Percentiles rank a stretch among this genome's conserved stretches.
Evolutionary conservation across 1,284 basidiomycete species (phyloP).

Genomic region (Heterobasidion occidentale): DNA sequence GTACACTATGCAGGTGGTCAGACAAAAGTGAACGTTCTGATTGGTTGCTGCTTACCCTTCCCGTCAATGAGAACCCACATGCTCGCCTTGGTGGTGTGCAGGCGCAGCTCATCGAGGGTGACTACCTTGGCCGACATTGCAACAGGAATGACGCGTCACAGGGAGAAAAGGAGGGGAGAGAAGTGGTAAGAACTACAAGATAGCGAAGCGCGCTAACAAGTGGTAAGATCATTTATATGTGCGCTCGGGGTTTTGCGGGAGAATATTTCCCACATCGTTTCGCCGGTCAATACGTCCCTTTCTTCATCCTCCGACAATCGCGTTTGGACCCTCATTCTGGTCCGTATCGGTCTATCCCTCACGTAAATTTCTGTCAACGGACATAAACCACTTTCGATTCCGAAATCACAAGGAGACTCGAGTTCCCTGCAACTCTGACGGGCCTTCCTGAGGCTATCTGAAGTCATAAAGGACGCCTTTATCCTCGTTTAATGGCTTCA

Average conservation of each 20-base stretch:
- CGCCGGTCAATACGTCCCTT: slow-evolving; percentile 4
- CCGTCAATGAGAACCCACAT: slow-evolving; percentile 77
- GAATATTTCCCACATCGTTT: slow-evolving; percentile 7
- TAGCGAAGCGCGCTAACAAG: slow-evolving; percentile 3
- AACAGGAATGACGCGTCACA: slow-evolving; percentile 8
- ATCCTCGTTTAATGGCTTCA: too few species aligned
- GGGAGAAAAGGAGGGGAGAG: neutral
- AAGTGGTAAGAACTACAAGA: slow-evolving; percentile 14
- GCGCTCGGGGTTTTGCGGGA: slow-evolving; percentile 9
- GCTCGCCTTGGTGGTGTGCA: slow-evolving; percentile 65
- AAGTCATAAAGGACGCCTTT: too few species aligned
- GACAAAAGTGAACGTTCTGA: slow-evolving; percentile 26
- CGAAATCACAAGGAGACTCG: too few species aligned
- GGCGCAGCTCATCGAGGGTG: slow-evolving; percentile 69
- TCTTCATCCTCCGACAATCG: neutral
- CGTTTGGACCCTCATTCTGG: neutral
- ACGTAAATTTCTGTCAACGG: neutral
- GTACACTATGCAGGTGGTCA: slow-evolving; percentile 62
- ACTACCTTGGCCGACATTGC: slow-evolving; percentile 43
- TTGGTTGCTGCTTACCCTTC: slow-evolving; percentile 57
- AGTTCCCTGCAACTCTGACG: too few species aligned
- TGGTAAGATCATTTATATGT: slow-evolving; percentile 9
- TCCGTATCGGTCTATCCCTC: neutral
- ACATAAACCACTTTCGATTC: too few species aligned
- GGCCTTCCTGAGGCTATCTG: too few species aligned